A percentile compares a stretch with the other conserved stretches of the same genome.
Evolutionary conservation across 345 rosid species (phyloP).

Genomic region (Rhizophora mangle): DNA sequence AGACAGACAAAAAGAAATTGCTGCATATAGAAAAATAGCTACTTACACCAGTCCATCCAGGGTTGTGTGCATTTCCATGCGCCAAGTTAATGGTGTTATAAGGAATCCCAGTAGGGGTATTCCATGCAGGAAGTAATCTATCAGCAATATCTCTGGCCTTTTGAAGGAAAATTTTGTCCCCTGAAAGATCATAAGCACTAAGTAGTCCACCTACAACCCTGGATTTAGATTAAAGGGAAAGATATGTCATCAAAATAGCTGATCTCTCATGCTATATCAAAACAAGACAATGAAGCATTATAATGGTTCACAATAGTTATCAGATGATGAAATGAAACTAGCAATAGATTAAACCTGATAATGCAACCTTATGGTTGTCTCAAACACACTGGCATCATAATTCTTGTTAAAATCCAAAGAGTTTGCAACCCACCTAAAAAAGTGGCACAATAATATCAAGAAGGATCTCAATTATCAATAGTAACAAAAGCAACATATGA

Average conservation of each 20-base stretch:
- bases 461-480: not conserved
- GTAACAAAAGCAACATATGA: too few relatives aligned
- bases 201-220: slow-evolving; percentile 99
- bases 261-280: not conserved
- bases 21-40: slow-evolving; percentile 5
- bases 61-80: slow-evolving; percentile 72
- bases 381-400: slow-evolving; percentile 94
- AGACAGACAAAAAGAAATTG: not conserved
- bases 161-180: slow-evolving; percentile 81
- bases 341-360: slow-evolving; percentile 64
- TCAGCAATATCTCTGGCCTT: slow-evolving; percentile 96
- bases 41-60: slow-evolving; percentile 95
- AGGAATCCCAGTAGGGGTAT: slow-evolving; percentile 80
- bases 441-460: not conserved
- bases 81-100: slow-evolving; percentile 82
- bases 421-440: slow-evolving; percentile 85
- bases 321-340: slow-evolving; percentile 13
- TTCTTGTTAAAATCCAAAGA: slow-evolving; percentile 89
- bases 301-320: not conserved
- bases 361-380: slow-evolving; percentile 98
- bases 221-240: slow-evolving; percentile 12
- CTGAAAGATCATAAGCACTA: slow-evolving; percentile 91
- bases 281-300: not conserved
- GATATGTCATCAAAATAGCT: slow-evolving; percentile 2
- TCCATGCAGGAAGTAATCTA: slow-evolving; percentile 95